phyloP scores from a whole-genome alignment of 192 early-diverging fungal species.

The Coemansia sp. region DNA sequence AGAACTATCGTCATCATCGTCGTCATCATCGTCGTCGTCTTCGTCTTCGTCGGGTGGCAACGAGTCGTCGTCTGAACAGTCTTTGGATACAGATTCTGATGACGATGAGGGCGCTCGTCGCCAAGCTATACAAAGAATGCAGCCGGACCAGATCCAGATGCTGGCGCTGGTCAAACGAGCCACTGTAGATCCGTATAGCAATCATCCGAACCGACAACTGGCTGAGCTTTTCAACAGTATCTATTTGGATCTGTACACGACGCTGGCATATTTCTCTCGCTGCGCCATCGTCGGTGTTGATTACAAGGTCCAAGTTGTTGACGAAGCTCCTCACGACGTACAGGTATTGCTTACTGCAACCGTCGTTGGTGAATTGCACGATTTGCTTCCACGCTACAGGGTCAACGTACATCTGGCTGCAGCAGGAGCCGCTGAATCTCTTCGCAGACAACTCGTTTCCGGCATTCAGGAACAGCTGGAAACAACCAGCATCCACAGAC shows the following conservation, averaged over 20 bases:
- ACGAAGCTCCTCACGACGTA: slow-evolving; percentile 58
- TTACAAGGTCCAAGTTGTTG: slow-evolving; percentile 17
- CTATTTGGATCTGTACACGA: slow-evolving; percentile 67
- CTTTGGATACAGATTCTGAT: slow-evolving; percentile 7
- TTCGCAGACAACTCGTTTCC: too few species aligned
- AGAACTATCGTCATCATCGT: slow-evolving; percentile 23
- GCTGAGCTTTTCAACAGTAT: slow-evolving; percentile 65
- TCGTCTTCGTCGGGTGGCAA: slow-evolving; percentile 6
- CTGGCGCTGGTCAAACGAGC: slow-evolving; percentile 67
- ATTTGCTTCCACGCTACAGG: slow-evolving; percentile 19
- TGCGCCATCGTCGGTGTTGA: slow-evolving; percentile 68
- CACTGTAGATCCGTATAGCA: slow-evolving; percentile 56
- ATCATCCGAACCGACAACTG: slow-evolving; percentile 76
- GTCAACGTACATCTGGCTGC: slow-evolving; percentile 15
- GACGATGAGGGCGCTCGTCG: slow-evolving; percentile 11
- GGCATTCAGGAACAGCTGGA: too few species aligned
- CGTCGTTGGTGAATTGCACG: slow-evolving; percentile 26
- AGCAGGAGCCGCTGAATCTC: background rate
- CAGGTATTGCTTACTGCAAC: slow-evolving; percentile 65
- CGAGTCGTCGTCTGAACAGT: background rate
- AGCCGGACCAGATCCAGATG: slow-evolving; percentile 48
- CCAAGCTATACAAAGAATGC: slow-evolving; percentile 41
- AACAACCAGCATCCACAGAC: background rate
- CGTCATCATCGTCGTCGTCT: slow-evolving; percentile 11
- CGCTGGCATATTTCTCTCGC: slow-evolving; percentile 62